Evolutionary conservation across 805 yeast species (phyloP), one percentile per base, ranked within the genome.

Genomic region (Zygoascus bituminiphila): DNA sequence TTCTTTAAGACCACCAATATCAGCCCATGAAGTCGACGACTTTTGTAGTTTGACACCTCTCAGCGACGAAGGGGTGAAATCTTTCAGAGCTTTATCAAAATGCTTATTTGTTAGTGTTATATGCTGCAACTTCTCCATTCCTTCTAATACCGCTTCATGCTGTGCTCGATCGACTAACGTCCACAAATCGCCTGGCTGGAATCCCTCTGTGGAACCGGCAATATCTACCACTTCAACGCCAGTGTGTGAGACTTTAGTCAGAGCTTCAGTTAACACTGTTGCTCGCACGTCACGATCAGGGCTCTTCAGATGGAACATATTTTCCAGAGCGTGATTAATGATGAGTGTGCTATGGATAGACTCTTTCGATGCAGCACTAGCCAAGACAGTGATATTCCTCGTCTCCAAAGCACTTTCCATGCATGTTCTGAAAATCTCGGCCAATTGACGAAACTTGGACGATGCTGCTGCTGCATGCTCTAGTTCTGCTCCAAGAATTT

Each of bases 41-140:
- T 85, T 88, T 55, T 88, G 88, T 9, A 89, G 69, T 61, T 88
- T 87, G 5, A 88, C 95, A 0, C 95, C 95, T 46, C 96, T 75
- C 47, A 91, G 67, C 42, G 87, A 81, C 0, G 95, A 78, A 0
- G 98, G 96, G 1, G 80, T 77, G 56, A 76, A 91, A 0, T 79
- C 85, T 10, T 73, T 63, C n/a, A 84, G 59, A 0, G 95, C 86
- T 7, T 63, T 67, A 15, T 72, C 67, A 49, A 87, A 77, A 47
- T 78, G 55, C 4, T 57, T 58, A 53, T 72, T 65, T 45, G 47
- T 52, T 43, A 46, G 52, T 51, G 21, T 8, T 4, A 14, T 12
- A 3, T 24, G 15, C 6, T n/a, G 17, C 15, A 10, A 3, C 21
- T 17, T 19, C 33, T 52, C 53, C 9, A 59, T 37, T n/a, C 33